Percentiles rank a stretch among this genome's conserved stretches.
Conservation (phyloP, 768 basidiomycete genomes). For the Xerocomus brunneocitrinus region DNA sequence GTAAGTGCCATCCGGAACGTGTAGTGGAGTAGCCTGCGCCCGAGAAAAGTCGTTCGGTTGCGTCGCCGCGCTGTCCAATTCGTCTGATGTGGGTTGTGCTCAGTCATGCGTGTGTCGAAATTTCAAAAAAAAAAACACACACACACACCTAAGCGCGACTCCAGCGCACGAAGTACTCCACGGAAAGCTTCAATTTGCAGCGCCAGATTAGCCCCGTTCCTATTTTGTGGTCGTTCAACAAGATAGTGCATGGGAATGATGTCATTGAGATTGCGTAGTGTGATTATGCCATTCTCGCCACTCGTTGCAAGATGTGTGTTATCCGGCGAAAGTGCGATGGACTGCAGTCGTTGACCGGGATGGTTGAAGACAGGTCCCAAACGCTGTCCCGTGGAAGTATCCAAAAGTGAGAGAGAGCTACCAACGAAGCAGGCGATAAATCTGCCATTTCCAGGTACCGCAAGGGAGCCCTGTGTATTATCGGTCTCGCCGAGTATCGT, state of each 20-base stretch:
- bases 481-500: no score
- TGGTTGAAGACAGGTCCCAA: not conserved
- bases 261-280: not conserved
- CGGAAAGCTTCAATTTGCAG: not conserved
- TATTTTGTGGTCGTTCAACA: not conserved
- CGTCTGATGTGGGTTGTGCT: not conserved
- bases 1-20: not conserved
- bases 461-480: no score
- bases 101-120: no score
- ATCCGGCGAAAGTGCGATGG: constrained; percentile 7
- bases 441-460: no score
- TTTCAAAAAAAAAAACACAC: no score
- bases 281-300: not conserved
- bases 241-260: not conserved
- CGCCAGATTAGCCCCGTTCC: not conserved
- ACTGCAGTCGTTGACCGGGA: not conserved
- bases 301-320: not conserved
- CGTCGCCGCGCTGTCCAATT: not conserved
- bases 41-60: not conserved
- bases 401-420: no score
- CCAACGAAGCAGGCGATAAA: no score
- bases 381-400: no score
- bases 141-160: not conserved
- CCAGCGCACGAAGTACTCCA: not conserved
- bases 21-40: not conserved